These are phyloP conservation scores for Acrocalymma vagum DNA, from an alignment of 2,329 filamentous ascomycete species.

Conservation along the genomic window DNA sequence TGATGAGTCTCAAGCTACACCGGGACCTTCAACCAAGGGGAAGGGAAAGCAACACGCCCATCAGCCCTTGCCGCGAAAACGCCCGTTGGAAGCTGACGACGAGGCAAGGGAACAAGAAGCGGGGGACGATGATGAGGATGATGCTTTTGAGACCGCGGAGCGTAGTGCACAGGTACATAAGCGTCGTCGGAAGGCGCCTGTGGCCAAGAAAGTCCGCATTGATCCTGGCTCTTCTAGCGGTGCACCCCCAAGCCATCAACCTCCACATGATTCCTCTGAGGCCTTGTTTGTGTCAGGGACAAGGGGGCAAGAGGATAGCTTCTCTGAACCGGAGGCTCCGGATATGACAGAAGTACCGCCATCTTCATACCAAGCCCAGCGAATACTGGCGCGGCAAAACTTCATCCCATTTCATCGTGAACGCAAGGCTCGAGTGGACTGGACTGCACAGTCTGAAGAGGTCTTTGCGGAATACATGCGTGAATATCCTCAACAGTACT, in stretches of 20 bases:
- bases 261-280: constrained; percentile 6
- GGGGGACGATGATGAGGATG: constrained; percentile 39
- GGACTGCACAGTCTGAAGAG: constrained; percentile 43
- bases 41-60: constrained; percentile 39
- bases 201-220: constrained; percentile 35
- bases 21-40: constrained; percentile 27
- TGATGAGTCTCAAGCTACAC: constrained; percentile 34
- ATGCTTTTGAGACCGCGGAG: constrained; percentile 54
- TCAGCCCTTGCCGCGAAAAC: constrained; percentile 33
- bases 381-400: constrained; percentile 27
- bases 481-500: constrained; percentile 56
- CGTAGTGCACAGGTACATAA: constrained; percentile 43
- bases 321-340: constrained; percentile 32
- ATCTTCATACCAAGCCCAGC: constrained; percentile 23
- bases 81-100: constrained; percentile 10
- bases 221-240: constrained; percentile 27
- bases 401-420: constrained; percentile 5
- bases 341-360: constrained; percentile 35
- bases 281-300: no score
- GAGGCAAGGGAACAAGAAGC: constrained; percentile 34
- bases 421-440: constrained; percentile 28
- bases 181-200: constrained; percentile 46
- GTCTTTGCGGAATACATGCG: constrained; percentile 60
- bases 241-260: constrained; percentile 40
- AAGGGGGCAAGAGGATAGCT: constrained; percentile 29